Base-by-base conservation (phyloP, 2,329 filamentous ascomycete genomes). In the Ceratocystis destructans region DNA sequence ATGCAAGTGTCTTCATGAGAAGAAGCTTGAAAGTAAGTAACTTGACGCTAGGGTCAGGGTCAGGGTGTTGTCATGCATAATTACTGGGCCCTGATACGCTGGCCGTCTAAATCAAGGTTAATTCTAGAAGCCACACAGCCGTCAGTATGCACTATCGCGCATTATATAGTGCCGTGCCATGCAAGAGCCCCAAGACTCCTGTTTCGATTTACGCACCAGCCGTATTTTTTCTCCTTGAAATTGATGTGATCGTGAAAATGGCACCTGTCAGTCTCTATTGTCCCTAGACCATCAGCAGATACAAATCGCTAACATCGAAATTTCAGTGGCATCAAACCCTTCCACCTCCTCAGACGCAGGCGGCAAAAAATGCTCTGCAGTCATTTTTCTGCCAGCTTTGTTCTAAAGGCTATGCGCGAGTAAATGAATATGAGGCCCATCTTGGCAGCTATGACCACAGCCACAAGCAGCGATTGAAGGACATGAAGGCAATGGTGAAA, bases 381-480 rank as follows among this genome's bases (percentile, higher is more conserved):
- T 85, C 88, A 44, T 94, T 95, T 77, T 91, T 89, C 77, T 95
- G 87, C 79, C 83, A 86, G 50, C 83, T 97, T 65, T 97, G 94
- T 79, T 86, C 88, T 70, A 97, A 97, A 77, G 93, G 92, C 71
- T 99, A 97, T 77, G 86, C 87, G 1, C 90, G 94, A 66, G 93
- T 96, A 82, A 93, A 95, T 73, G 93, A 97, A 75, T 96, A 95
- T 75, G 93, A 97, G 76, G 88, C 92, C 6, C 94, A 99, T 75
- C 89, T 96, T 66, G 86, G 86, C 69, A 94, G 89, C 72, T 97
- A 97, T 76, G 94, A 97, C 74, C 94, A 99, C 77, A 89, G 89
- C 71, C 94, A 99, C 76, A 92, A 91, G 75, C 91, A 95, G 78
- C 87, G 89, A 62, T 83, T 92, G 67, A 89, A 90, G 76, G 89